Base-by-base conservation (phyloP, 1,139 yeast genomes). In the Debaryomyces sp. region DNA sequence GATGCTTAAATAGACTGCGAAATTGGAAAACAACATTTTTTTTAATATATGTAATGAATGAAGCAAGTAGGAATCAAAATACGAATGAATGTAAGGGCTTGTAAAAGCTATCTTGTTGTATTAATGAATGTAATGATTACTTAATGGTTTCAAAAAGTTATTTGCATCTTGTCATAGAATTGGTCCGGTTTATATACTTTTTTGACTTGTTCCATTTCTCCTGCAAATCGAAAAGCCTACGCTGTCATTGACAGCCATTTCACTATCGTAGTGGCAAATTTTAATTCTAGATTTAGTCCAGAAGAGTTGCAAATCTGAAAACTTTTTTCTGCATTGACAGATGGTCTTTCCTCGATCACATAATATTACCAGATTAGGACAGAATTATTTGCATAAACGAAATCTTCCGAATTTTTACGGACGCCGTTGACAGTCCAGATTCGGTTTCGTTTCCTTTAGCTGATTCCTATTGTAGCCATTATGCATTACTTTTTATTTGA, bases 1-100 rank as follows among this genome's bases (percentile, higher is more conserved):
- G 45, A 59, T 50, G 24, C 62, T 52, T 40, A 56, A 51, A 44
- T 47, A 45, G 33, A 53, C 47, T 36, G 57, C 52, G 48, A 55
- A 44, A 41, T 54, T 52, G 13, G 62, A 41, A 49, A 64, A 60
- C 50, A 65, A 58, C 67, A 61, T 64, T 40, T 40, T 50, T 18
- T 48, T 50, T 47, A 38, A 50, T n/a, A 13, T n/a, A 33, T 41
- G 29, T 43, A 47, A 44, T 23, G 41, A 48, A 46, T 45, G 53
- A 33, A 48, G 22, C 27, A 21, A 41, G 30, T 41, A 21, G 36
- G 36, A 36, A 41, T 33, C 12, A 15, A 17, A 30, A 73, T 73
- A 13, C 77, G 63, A 34, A 41, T 34, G 44, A 47, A 38, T 46
- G 49, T 18, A 29, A 22, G 30, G 26, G 26, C 22, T 41, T 15